A percentile compares a stretch with the other conserved stretches of the same genome.
phyloP scores from a whole-genome alignment of 805 yeast species.

The Teunomyces barrocoloradensis region DNA sequence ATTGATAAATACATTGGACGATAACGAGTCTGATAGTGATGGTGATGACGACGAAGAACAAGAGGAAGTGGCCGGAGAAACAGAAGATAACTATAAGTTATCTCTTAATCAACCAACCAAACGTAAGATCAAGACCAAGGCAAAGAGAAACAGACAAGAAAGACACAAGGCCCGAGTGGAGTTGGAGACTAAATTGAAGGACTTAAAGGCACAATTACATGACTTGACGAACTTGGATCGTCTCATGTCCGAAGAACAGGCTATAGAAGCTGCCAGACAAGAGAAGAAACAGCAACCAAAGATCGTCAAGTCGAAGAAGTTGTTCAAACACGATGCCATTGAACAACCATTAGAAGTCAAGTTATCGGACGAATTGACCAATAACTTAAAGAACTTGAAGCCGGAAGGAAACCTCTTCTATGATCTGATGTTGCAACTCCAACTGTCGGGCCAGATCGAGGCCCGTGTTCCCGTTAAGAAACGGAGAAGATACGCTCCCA shows the following conservation, averaged over 20 bases:
- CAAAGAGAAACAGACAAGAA: constrained; percentile 70
- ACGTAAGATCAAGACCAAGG: constrained; percentile 68
- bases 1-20: constrained; percentile 61
- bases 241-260: constrained; percentile 21
- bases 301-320: constrained; percentile 30
- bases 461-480: constrained; percentile 70
- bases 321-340: constrained; percentile 42
- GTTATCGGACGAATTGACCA: constrained; percentile 83
- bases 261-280: constrained; percentile 24
- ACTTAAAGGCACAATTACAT: constrained; percentile 55
- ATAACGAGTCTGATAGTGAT: constrained; percentile 49
- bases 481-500: constrained; percentile 65
- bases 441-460: constrained; percentile 83
- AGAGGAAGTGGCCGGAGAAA: constrained; percentile 26
- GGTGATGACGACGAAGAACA: constrained; percentile 37
- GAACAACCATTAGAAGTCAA: constrained; percentile 66
- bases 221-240: constrained; percentile 46
- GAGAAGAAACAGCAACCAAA: constrained; percentile 33
- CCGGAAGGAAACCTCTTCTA: constrained; percentile 88
- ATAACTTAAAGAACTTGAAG: constrained; percentile 75
- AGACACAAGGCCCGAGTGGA: constrained; percentile 57
- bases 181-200: constrained; percentile 56
- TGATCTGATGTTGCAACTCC: constrained; percentile 79
- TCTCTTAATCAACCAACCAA: constrained; percentile 73
- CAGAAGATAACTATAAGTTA: constrained; percentile 38